phyloP scores from a whole-genome alignment of 2,329 filamentous ascomycete genomes.

The Orbilia ellipsospora region DNA sequence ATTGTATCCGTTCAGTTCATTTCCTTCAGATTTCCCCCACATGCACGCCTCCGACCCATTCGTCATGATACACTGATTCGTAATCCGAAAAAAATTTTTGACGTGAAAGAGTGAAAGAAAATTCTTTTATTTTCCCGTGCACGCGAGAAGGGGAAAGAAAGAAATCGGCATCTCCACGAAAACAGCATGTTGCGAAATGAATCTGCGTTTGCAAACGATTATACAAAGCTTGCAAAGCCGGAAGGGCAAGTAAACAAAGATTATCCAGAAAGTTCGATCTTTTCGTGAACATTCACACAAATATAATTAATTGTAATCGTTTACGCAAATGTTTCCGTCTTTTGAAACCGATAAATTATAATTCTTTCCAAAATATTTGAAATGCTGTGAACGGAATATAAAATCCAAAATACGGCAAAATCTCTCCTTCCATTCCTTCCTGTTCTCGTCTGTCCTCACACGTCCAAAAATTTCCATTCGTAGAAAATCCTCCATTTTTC shows the following conservation, averaged over 20 bases:
- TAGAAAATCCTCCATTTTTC: constrained; percentile 34
- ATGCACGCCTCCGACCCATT: neutral
- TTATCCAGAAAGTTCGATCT: constrained; percentile 4
- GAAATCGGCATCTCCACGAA: neutral
- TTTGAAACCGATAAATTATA: constrained; percentile 18
- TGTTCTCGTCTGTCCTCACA: constrained; percentile 42
- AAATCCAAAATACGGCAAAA: constrained; percentile 17
- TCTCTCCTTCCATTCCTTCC: constrained; percentile 55
- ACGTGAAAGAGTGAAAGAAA: no score
- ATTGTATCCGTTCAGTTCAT: constrained; percentile 9
- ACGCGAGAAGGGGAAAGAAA: neutral
- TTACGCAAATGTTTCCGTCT: constrained; percentile 19
- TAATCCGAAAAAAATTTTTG: constrained; percentile 30
- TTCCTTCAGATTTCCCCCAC: constrained; percentile 39
- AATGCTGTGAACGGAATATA: constrained; percentile 52
- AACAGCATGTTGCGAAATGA: constrained; percentile 22
- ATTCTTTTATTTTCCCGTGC: neutral
- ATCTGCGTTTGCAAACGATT: constrained; percentile 21
- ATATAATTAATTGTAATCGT: constrained; percentile 31
- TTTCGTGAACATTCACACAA: neutral
- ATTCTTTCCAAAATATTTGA: constrained; percentile 10
- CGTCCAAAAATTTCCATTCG: constrained; percentile 44
- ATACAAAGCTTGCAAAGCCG: constrained; percentile 9
- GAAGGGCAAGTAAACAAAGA: constrained; percentile 30
- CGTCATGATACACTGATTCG: constrained; percentile 18